Percentiles rank a stretch among this genome's conserved stretches.
phyloP scores from a whole-genome alignment of 495 filamentous ascomycete genomes.

The Neurospora sp. region DNA sequence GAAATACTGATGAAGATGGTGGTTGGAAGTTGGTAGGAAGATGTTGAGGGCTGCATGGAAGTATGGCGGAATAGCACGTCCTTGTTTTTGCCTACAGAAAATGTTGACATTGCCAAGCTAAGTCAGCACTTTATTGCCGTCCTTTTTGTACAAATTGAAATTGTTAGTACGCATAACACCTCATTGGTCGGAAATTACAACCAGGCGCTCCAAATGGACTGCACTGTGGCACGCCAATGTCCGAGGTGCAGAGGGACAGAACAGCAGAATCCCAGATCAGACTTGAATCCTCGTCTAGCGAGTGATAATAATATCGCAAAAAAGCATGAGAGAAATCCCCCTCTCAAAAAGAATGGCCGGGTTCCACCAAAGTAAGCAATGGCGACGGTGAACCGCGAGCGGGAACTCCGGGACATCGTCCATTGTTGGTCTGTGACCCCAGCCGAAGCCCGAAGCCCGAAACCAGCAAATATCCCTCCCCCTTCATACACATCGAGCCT shows the following conservation, averaged over 20 bases:
- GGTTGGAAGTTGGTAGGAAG: neutral
- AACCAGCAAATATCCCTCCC: neutral
- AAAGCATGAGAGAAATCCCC: neutral
- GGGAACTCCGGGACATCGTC: neutral
- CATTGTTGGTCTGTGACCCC: neutral
- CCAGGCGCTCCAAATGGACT: neutral
- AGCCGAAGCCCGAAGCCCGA: neutral
- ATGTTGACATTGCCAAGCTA: no score
- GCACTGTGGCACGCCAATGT: neutral
- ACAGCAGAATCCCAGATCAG: neutral
- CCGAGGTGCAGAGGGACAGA: neutral
- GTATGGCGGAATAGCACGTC: no score
- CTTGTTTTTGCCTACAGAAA: no score
- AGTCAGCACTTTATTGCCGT: accelerated
- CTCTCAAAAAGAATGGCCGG: neutral
- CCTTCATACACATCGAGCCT: neutral
- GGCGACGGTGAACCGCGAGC: neutral
- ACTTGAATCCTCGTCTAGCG: neutral
- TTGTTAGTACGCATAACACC: neutral
- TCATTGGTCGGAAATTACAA: neutral
- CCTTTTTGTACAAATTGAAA: accelerated
- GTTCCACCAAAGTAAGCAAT: neutral
- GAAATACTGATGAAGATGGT: neutral
- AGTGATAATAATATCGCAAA: neutral
- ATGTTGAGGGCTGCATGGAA: neutral